Evolutionary conservation across 2,329 filamentous ascomycete species (phyloP).

Genomic region (Pseudogymnoascus sp.): DNA sequence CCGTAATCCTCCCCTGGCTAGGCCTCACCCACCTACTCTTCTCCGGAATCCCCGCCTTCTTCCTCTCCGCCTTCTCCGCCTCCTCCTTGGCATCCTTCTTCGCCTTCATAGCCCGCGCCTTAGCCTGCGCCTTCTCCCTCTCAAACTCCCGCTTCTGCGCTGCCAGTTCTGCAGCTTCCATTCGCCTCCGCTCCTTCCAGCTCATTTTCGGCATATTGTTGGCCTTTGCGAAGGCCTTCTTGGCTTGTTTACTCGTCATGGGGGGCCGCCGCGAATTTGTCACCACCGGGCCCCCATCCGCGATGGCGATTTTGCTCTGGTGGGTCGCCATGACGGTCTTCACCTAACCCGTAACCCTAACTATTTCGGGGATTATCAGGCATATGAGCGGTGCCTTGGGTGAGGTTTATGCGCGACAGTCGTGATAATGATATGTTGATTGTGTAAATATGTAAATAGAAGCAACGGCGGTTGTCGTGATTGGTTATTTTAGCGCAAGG

Average conservation of each 20-base stretch:
- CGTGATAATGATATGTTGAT: background rate
- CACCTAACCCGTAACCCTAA: background rate
- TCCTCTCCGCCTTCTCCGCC: slow-evolving; percentile 42
- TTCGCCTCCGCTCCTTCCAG: slow-evolving; percentile 34
- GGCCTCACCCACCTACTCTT: slow-evolving; percentile 41
- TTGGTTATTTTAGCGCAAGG: slow-evolving; percentile 2
- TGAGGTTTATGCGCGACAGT: background rate
- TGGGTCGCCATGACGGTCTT: background rate
- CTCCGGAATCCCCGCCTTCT: slow-evolving; percentile 44
- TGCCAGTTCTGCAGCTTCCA: slow-evolving; percentile 25
- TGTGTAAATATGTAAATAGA: slow-evolving; percentile 8
- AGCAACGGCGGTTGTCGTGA: background rate
- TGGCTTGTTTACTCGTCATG: slow-evolving; percentile 44
- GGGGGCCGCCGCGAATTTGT: slow-evolving; percentile 16
- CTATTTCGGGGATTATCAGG: background rate
- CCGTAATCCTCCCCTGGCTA: slow-evolving; percentile 50
- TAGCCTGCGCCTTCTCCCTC: slow-evolving; percentile 40
- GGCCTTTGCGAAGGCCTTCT: slow-evolving; percentile 38
- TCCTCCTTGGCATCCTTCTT: slow-evolving; percentile 49
- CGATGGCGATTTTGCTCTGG: slow-evolving; percentile 7
- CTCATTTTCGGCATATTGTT: slow-evolving; percentile 36
- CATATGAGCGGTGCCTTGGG: background rate
- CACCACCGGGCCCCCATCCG: background rate
- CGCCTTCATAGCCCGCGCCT: slow-evolving; percentile 44
- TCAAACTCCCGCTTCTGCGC: slow-evolving; percentile 44